Evolutionary conservation across 163 green algal species (phyloP), one percentile per base, ranked within the genome.

Genomic region (Prototheca wickerhamii): DNA sequence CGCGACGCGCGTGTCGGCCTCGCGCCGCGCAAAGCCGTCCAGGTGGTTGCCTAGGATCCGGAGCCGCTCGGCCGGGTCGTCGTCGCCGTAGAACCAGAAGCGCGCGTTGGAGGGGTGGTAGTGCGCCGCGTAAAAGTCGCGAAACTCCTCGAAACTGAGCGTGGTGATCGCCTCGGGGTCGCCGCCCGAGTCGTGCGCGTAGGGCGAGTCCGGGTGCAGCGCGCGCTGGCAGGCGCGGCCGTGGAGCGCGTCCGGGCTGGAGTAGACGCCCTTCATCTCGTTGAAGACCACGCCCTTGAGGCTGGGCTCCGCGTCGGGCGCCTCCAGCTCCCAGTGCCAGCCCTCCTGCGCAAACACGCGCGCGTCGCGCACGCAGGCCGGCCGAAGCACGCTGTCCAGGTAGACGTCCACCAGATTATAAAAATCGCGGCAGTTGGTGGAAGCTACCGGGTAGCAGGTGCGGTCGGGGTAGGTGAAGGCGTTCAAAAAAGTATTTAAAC

Each of bases 231-330:
- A 79, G 51, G 77, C 63, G 44, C 87, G 80, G 61, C 83, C 88
- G 73, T 94, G 87, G 26, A 95, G 76, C 7, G 69, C 82, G 81
- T 99, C 93, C n/a, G 93, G 93, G 31, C 83, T 90, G 23, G 84
- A 95, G 88, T 98, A 99, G 23, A 98, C 93, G 43, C 93, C 93
- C 88, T 99, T 98, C 93, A 99, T 99, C 82, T 99, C 93, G 71
- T 98, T 99, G 85, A 97, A 99, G 57, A 99, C 93, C 51, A 99
- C 93, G 52, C 92, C 91, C 75, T 96, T 94, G 81, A 77, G 89
- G 3, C 67, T 83, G 43, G 95, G 73, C n/a, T 82, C 71, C 44
- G 83, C 82, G 63, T 82, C 74, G 66, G 61, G 52, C 58, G 32
- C 18, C 49, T 2, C 53, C 54, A 95, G 73, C 79, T 98, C 92